Evolutionary conservation across 257 asterid genomes (phyloP), one percentile per base, ranked within the genome.

Genomic region (Petrea volubilis): DNA sequence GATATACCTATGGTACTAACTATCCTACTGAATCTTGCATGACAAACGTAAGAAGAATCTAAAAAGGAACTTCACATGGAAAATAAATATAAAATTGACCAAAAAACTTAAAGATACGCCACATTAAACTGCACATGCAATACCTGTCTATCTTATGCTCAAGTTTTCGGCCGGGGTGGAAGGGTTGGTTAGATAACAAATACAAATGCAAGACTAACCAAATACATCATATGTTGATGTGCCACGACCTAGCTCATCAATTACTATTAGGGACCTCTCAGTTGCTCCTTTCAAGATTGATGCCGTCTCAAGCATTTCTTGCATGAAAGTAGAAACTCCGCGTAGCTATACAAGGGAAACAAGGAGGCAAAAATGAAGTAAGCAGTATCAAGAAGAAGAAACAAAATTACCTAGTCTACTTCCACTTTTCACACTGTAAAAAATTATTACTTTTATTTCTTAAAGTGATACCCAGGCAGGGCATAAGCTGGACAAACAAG

Each of bases 301-400:
- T 60, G 99, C 99, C 56, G 99, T 94, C 87, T 94, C 99, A 12
- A 94, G 93, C 99, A 94, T 94, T 82, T 94, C 98, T 89, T 94
- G 99, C 99, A 94, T 94, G 86, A 94, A 94, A 7, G 99, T 94
- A 55, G 99, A 94, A 85, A 94, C 97, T 79, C 99, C 98, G 5
- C 97, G 97, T 63, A 85, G 81, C 98, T 94, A 74, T 71, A 72
- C 10, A 74, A 71, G 64, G 55, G 58, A 50, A 57, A 70, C 69
- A 64, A 64, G 46, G 52, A 53, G 52, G 24, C 27, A 31, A 70
- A 20, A 50, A 15, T 31, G 40, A 65, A 51, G 29, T 53, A 34
- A 6, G 55, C 3, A 1, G 25, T 71, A 64, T 58, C 6, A 58
- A 3, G 56, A 53, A 17, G 52, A 21, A 25, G 9, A 60, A 34